Base-by-base conservation (phyloP, 2,329 filamentous ascomycete genomes). In the Capronia coronata region DNA sequence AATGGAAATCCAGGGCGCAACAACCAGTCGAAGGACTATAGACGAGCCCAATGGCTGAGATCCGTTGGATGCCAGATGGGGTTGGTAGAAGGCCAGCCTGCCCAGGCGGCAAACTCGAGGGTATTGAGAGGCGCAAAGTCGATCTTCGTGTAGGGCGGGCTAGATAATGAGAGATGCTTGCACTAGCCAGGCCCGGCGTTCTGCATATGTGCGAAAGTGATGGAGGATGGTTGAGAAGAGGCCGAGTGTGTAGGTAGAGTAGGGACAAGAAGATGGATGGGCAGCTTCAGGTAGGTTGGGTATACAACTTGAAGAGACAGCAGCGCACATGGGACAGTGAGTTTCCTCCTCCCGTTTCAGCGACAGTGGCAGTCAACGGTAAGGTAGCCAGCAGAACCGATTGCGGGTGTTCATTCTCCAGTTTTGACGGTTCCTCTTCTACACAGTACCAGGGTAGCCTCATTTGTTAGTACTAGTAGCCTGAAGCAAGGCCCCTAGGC, bases 361-460 rank as follows among this genome's bases (percentile, higher is more conserved):
- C n/a, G n/a, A 42, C 13, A 34, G 37, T 22, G 21, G 37, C 43
- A 39, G 43, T 37, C 23, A 43, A 16, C 18, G 25, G 25, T 27
- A 27, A 13, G 41, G 23, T 13, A 18, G 11, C 14, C 18, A 37
- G 34, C 6, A 19, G 14, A 19, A 8, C 16, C 34, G 34, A 37
- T 16, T 19, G 14, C 5, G 18, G 5, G 14, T 37, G 14, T 18
- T 19, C 18, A 7, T 19, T 37, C 34, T 37, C 34, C 14, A 19
- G 34, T 37, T 37, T 37, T 37, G 34, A 19, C 34, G 7, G 34
- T 6, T 8, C 13, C n/a, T n/a, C 23, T 27, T 10, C 30, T 14
- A 6, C 30, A n/a, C n/a, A n/a, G n/a, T 34, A 14, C 30, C n/a
- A 34, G 14, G 30, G 30, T 34, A 34, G 30, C 30, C 30, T 34